These are phyloP conservation scores for Fraxinus platypoda DNA, from an alignment of 305 asterid species.

Conservation along the genomic window DNA sequence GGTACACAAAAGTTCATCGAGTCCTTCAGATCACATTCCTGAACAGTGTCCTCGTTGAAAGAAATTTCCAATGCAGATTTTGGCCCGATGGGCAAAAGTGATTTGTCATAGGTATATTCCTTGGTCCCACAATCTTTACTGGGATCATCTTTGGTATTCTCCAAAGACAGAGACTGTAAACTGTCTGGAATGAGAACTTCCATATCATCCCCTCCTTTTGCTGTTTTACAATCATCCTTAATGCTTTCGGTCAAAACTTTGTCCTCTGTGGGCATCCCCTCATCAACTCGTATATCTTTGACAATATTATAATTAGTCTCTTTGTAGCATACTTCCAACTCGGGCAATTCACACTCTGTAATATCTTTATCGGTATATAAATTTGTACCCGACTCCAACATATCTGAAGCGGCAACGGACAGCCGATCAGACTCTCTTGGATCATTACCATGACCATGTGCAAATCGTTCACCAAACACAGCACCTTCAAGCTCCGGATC, in stretches of 20 bases:
- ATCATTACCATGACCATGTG: slow-evolving; percentile 19
- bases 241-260: slow-evolving; percentile 25
- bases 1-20: slow-evolving; percentile 25
- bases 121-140: slow-evolving; percentile 22
- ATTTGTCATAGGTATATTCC: slow-evolving; percentile 23
- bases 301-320: slow-evolving; percentile 36
- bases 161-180: slow-evolving; percentile 7
- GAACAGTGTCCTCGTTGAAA: not conserved
- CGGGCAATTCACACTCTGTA: slow-evolving; percentile 42
- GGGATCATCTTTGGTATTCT: slow-evolving; percentile 10
- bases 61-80: slow-evolving; percentile 20
- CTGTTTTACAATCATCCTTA: slow-evolving; percentile 23
- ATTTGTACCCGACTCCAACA: not conserved
- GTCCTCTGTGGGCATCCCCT: slow-evolving; percentile 48
- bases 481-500: slow-evolving; percentile 27
- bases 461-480: slow-evolving; percentile 22
- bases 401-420: not conserved
- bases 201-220: slow-evolving; percentile 11
- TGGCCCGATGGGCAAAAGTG: slow-evolving; percentile 25
- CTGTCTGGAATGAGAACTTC: slow-evolving; percentile 23
- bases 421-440: not conserved
- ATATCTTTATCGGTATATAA: slow-evolving; percentile 42
- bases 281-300: slow-evolving; percentile 66
- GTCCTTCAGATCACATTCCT: slow-evolving; percentile 12
- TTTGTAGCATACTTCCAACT: slow-evolving; percentile 45